Evolutionary conservation across 2,329 filamentous ascomycete genomes (phyloP).

Genomic region (Lasiodiplodia theobromae): DNA sequence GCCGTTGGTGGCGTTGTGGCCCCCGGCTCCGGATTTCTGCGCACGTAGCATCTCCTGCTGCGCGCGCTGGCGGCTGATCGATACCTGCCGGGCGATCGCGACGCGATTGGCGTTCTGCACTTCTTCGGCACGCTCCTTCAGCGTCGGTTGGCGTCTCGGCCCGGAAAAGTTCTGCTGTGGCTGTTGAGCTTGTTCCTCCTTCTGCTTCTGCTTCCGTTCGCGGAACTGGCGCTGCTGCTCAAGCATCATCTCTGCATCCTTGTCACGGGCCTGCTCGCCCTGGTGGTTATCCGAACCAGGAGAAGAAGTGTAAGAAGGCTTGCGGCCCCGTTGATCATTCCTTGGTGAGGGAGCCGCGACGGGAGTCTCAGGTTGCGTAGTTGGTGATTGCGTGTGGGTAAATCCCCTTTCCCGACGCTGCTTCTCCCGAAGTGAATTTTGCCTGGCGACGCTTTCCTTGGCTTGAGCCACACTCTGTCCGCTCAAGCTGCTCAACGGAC

Average conservation of each 20-base stretch:
- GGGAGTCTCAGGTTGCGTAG: background rate
- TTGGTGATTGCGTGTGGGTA: background rate
- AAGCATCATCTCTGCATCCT: conserved; percentile 23
- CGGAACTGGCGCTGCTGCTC: conserved; percentile 25
- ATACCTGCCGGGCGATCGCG: conserved; percentile 30
- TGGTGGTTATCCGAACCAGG: conserved; percentile 1
- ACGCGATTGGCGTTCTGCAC: conserved; percentile 27
- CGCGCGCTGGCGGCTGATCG: conserved; percentile 27
- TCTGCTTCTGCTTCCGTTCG: conserved; percentile 22
- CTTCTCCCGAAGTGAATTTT: conserved; percentile 10
- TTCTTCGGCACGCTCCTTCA: conserved; percentile 29
- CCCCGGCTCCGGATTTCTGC: conserved; percentile 16
- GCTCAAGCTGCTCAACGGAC: conserved; percentile 24
- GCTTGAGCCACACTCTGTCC: conserved; percentile 25
- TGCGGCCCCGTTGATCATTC: conserved; percentile 7
- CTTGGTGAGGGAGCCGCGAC: background rate
- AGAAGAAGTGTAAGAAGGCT: conserved; percentile 17
- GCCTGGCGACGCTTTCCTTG: conserved; percentile 19
- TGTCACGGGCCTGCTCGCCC: conserved; percentile 7
- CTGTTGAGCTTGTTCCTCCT: conserved; percentile 1
- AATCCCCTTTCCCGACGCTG: conserved; percentile 7
- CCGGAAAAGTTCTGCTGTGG: background rate
- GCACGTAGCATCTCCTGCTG: conserved; percentile 27
- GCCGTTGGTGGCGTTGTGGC: conserved; percentile 14
- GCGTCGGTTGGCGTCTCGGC: conserved; percentile 22